phyloP scores from a whole-genome alignment of 2,329 filamentous ascomycete genomes.

The Diaporthe sp. region DNA sequence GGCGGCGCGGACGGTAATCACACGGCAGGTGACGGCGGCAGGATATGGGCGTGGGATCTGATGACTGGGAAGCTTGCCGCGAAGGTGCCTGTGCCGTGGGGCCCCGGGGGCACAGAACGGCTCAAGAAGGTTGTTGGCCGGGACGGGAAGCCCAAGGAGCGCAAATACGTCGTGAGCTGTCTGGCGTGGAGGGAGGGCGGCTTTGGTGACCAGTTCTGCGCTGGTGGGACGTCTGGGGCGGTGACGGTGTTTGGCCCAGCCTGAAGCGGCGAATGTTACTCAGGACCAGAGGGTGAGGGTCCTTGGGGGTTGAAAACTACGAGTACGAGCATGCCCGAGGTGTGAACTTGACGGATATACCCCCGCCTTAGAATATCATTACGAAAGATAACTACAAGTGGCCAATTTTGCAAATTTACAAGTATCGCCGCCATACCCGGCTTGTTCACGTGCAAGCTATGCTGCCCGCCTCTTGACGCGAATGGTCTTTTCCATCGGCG shows the following conservation, averaged over 20 bases:
- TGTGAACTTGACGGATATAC: neutral
- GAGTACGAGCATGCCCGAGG: neutral
- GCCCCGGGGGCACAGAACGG: slow-evolving; percentile 57
- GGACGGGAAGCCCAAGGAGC: slow-evolving; percentile 69
- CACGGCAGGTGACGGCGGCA: slow-evolving; percentile 60
- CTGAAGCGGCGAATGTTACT: neutral
- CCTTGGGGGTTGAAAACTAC: neutral
- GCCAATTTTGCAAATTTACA: neutral
- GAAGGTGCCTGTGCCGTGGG: slow-evolving; percentile 69
- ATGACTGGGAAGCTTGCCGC: slow-evolving; percentile 76
- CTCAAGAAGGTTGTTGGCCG: slow-evolving; percentile 65
- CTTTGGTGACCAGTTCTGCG: slow-evolving; percentile 73
- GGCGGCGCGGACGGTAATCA: slow-evolving; percentile 36
- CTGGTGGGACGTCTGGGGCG: slow-evolving; percentile 71
- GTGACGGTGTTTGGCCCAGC: slow-evolving; percentile 69
- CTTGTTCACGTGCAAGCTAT: neutral
- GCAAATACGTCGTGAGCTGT: slow-evolving; percentile 70
- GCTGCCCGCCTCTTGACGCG: slow-evolving; percentile 22
- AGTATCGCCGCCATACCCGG: neutral
- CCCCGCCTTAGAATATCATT: neutral
- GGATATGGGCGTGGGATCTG: slow-evolving; percentile 85
- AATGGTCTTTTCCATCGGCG: slow-evolving; percentile 30
- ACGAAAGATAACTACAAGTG: neutral
- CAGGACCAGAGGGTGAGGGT: neutral
- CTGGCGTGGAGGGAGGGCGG: slow-evolving; percentile 71